Evolutionary conservation across 2,329 filamentous ascomycete genomes (phyloP), one percentile per base, ranked within the genome.

Genomic region (Claviceps paspali): DNA sequence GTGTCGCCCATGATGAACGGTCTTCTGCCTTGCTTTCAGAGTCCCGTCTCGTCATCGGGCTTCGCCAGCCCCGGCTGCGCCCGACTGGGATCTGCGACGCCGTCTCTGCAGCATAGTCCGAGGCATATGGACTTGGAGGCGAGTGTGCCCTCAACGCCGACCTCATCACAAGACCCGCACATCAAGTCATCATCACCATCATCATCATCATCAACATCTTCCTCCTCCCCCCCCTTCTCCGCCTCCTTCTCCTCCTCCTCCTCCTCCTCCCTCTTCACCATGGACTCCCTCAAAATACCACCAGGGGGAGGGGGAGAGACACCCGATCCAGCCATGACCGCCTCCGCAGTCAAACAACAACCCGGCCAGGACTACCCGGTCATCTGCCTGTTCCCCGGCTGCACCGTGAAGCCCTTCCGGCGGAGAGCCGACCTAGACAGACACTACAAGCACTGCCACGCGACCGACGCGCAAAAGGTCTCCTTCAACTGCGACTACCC

Each of bases 401-500:
- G 70, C 54, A 52, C 49, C 22, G 52, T 57, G 22, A 60, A 60
- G 35, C 56, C 59, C 1, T 74, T 73, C 49, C 61, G 60, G 47
- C 63, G 71, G 23, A 60, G 61, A 37, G 69, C 70, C 9, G 71
- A 76, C 50, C 63, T 73, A 8, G 59, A 68, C 35, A 62, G 71
- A 12, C 71, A 75, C 51, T 61, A 62, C 47, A 56, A 57, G 36
- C 65, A 68, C 45, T 58, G 62, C 12, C 71, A 76, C 49, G 51
- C 53, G 10, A 54, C 57, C 0, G 55, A 57, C 2, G 52, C 53
- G 14, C 47, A 60, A 33, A 67, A 65, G 43, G 55, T 60, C 10
- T 51, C 56, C 14, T 69, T 59, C 46, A 52, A 49, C 15, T 76
- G 71, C 52, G 70, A 74, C 57, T 73, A 72, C 46, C 50, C 54